phyloP scores from a whole-genome alignment of 2,329 filamentous ascomycete species.

The Arthrocladium fulminans region DNA sequence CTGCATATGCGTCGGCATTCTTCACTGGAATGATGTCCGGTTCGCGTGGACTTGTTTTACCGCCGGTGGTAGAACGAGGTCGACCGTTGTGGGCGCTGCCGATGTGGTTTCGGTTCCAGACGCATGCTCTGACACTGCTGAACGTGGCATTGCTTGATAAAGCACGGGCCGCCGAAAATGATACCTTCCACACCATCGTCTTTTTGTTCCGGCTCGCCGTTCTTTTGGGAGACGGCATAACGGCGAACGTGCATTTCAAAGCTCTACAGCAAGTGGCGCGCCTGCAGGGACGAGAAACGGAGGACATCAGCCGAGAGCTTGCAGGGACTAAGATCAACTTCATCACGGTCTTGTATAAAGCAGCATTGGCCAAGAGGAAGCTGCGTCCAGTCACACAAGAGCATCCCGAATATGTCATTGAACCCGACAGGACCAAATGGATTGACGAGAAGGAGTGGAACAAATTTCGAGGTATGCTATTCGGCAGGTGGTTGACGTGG shows the following conservation, averaged over 20 bases:
- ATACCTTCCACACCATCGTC: slow-evolving; percentile 14
- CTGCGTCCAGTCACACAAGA: slow-evolving; percentile 9
- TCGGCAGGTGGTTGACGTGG: slow-evolving; percentile 13
- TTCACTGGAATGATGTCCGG: slow-evolving; percentile 12
- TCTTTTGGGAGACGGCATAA: slow-evolving; percentile 14
- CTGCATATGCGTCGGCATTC: slow-evolving; percentile 14
- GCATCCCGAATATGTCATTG: slow-evolving; percentile 9
- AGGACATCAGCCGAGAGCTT: slow-evolving; percentile 10
- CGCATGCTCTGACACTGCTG: slow-evolving; percentile 13
- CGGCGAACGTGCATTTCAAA: slow-evolving; percentile 14
- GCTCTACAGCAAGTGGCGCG: slow-evolving; percentile 10
- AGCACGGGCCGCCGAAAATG: slow-evolving; percentile 9
- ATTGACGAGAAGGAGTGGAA: slow-evolving; percentile 14
- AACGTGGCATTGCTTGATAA: slow-evolving; percentile 10
- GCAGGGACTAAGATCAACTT: slow-evolving; percentile 17
- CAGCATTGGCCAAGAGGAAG: slow-evolving; percentile 12
- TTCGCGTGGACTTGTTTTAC: slow-evolving; percentile 14
- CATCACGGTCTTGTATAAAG: slow-evolving; percentile 8
- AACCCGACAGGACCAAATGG: slow-evolving; percentile 14
- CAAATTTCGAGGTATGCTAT: slow-evolving; percentile 9
- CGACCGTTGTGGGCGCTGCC: slow-evolving; percentile 12
- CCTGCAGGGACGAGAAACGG: slow-evolving; percentile 2
- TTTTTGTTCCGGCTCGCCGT: slow-evolving; percentile 18
- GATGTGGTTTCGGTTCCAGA: slow-evolving; percentile 16
- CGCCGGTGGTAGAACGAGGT: slow-evolving; percentile 11